These are phyloP conservation scores for Colletotrichum horii DNA, from an alignment of 2,329 filamentous ascomycete species.

Conservation along the genomic window DNA sequence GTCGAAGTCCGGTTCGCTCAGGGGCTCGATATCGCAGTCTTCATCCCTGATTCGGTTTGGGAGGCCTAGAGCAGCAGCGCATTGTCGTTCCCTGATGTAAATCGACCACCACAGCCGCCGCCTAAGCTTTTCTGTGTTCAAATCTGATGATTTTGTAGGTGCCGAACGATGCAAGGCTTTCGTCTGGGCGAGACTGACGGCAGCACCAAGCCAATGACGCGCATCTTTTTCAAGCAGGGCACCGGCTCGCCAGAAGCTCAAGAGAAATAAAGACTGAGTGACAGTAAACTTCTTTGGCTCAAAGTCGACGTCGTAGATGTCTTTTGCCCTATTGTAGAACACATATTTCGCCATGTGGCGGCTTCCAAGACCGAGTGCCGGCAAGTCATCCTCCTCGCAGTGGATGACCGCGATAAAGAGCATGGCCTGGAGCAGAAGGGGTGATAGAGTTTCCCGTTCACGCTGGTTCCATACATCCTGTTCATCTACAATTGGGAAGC, in stretches of 20 bases:
- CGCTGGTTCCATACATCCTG: rapidly evolving
- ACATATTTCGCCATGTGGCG: background rate
- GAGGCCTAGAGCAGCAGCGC: constrained; percentile 47
- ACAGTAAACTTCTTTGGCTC: background rate
- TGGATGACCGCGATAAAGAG: background rate
- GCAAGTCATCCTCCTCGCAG: background rate
- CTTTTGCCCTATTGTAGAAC: background rate
- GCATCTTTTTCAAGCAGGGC: constrained; percentile 51
- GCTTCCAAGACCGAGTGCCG: background rate
- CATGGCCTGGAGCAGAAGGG: background rate
- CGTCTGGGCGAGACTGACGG: constrained; percentile 56
- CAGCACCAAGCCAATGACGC: constrained; percentile 54
- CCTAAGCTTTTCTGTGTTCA: constrained; percentile 39
- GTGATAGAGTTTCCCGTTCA: background rate
- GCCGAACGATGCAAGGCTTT: constrained; percentile 44
- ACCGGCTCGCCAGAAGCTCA: constrained; percentile 45
- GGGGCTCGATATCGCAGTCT: constrained; percentile 43
- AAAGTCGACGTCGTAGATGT: background rate
- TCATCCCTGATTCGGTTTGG: constrained; percentile 53
- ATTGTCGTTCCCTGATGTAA: constrained; percentile 55
- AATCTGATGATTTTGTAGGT: constrained; percentile 11
- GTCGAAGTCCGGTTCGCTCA: background rate
- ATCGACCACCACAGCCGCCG: constrained; percentile 59
- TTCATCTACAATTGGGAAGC: background rate
- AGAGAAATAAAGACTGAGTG: background rate